These are phyloP conservation scores for Calocybe cyanea DNA, from an alignment of 768 basidiomycete species.

Conservation along the genomic window DNA sequence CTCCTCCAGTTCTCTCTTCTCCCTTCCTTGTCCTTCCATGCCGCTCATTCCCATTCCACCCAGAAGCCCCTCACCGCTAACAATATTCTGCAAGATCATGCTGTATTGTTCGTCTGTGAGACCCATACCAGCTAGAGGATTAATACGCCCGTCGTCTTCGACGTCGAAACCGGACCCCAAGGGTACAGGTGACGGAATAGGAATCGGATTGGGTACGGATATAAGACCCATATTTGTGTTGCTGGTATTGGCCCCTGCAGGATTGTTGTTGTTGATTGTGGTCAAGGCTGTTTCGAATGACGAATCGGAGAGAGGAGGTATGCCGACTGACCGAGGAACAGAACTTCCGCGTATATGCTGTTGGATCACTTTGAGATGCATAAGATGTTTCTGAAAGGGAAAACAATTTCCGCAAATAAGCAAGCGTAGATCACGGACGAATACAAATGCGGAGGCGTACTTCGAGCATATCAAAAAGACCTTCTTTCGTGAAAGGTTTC, in stretches of 20 bases:
- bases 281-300: slow-evolving; percentile 54
- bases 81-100: slow-evolving; percentile 69
- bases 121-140: slow-evolving; percentile 85
- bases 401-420: not conserved
- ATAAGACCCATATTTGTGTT: not conserved
- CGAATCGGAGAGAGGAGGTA: slow-evolving; percentile 55
- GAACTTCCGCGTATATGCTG: slow-evolving; percentile 51
- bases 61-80: slow-evolving; percentile 58
- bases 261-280: slow-evolving; percentile 9
- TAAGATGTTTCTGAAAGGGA: slow-evolving; percentile 67
- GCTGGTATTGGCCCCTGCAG: not conserved
- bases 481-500: slow-evolving; percentile 96
- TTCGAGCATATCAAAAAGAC: slow-evolving; percentile 89
- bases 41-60: slow-evolving; percentile 29
- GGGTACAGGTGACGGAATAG: slow-evolving; percentile 7
- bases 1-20: slow-evolving; percentile 25
- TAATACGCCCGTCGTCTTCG: slow-evolving; percentile 58
- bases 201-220: slow-evolving; percentile 4
- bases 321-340: slow-evolving; percentile 62
- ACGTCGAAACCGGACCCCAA: slow-evolving; percentile 24
- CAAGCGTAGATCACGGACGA: not conserved
- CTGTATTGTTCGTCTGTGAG: slow-evolving; percentile 87
- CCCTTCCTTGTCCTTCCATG: slow-evolving; percentile 20
- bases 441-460: slow-evolving; percentile 35
- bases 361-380: slow-evolving; percentile 84